Evolutionary conservation across 2,329 filamentous ascomycete genomes (phyloP).

Genomic region (Tolypocladium paradoxum): DNA sequence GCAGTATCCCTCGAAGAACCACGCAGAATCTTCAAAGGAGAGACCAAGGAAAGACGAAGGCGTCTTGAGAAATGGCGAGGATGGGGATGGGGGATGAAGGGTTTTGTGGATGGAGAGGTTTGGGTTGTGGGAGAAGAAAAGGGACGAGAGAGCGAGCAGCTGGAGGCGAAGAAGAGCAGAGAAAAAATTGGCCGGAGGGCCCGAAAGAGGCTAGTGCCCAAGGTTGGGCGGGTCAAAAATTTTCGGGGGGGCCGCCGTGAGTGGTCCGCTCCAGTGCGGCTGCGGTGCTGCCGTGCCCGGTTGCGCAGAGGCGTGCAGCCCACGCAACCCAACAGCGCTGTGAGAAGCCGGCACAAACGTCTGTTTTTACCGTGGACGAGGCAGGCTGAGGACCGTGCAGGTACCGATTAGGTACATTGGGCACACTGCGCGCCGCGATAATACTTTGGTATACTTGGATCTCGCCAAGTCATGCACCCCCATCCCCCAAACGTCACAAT

Average conservation of each 20-base stretch:
- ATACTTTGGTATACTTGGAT: background rate
- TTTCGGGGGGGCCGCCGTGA: slow-evolving; percentile 2
- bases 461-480: background rate
- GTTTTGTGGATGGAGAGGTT: slow-evolving; percentile 17
- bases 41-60: slow-evolving; percentile 29
- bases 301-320: background rate
- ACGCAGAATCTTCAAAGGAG: slow-evolving; percentile 36
- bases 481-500: background rate
- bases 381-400: too few species aligned
- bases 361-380: background rate
- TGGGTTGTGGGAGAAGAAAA: slow-evolving; percentile 22
- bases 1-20: slow-evolving; percentile 29
- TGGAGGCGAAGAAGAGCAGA: slow-evolving; percentile 18
- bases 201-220: background rate
- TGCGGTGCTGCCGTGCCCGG: slow-evolving; percentile 1
- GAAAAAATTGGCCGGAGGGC: slow-evolving; percentile 21
- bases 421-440: background rate
- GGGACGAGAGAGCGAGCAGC: slow-evolving; percentile 9
- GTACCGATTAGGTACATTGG: background rate
- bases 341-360: background rate
- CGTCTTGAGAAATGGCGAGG: slow-evolving; percentile 18
- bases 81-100: slow-evolving; percentile 19
- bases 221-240: slow-evolving; percentile 2
- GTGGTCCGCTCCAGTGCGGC: background rate
- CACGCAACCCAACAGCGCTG: background rate